These are phyloP conservation scores for Didymellaceae sp. DNA, from an alignment of 2,329 filamentous ascomycete genomes.

Conservation along the genomic window DNA sequence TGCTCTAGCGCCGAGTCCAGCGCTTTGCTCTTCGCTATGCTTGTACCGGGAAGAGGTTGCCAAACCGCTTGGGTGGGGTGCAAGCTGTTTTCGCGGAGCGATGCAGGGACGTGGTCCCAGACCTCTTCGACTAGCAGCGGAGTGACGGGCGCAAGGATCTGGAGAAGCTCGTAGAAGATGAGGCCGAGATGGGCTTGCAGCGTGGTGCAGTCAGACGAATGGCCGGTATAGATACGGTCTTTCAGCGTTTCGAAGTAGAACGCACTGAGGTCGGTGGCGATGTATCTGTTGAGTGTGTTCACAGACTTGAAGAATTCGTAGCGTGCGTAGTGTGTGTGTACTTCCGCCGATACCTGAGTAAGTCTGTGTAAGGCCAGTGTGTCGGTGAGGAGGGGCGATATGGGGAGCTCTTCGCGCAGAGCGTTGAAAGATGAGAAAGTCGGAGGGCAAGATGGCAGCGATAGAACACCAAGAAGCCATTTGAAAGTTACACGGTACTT, in stretches of 20 bases:
- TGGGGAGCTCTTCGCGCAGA: constrained; percentile 19
- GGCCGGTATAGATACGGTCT: constrained; percentile 87
- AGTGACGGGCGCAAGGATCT: constrained; percentile 81
- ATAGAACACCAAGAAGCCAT: constrained; percentile 77
- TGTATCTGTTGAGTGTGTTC: constrained; percentile 77
- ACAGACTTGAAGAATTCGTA: constrained; percentile 86
- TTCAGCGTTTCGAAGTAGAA: constrained; percentile 95
- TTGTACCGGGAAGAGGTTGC: constrained; percentile 26
- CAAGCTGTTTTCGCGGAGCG: constrained; percentile 56
- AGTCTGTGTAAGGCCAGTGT: constrained; percentile 81
- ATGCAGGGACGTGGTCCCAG: constrained; percentile 76
- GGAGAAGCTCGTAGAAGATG: constrained; percentile 74
- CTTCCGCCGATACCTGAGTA: constrained; percentile 66
- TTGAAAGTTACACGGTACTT: constrained; percentile 92
- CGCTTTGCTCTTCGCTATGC: constrained; percentile 19
- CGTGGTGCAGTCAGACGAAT: constrained; percentile 65
- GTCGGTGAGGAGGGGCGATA: constrained; percentile 37
- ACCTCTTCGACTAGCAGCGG: constrained; percentile 87
- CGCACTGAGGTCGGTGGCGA: constrained; percentile 81
- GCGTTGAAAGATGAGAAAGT: constrained; percentile 32
- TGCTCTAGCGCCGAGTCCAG: constrained; percentile 38
- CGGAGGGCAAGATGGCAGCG: constrained; percentile 50
- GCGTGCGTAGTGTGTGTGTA: constrained; percentile 68
- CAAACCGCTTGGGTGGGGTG: constrained; percentile 39
- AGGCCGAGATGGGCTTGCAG: constrained; percentile 64